Base-by-base conservation (phyloP, 1,284 basidiomycete species). In the Ustilago shanxiensis region DNA sequence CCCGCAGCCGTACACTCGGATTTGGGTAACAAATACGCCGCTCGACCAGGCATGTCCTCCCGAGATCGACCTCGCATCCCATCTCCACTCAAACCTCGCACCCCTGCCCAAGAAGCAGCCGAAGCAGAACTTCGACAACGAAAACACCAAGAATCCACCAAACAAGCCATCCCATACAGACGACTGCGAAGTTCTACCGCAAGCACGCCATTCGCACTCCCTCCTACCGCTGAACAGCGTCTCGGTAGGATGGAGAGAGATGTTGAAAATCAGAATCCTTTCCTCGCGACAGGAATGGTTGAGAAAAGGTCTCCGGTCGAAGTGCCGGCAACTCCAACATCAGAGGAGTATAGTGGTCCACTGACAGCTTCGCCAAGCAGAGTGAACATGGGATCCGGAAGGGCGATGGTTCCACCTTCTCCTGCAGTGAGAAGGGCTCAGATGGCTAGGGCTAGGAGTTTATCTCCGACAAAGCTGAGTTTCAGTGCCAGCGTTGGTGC, bases 341-440 rank as follows among this genome's bases (percentile, higher is more conserved):
- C 41, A 8, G n/a, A 22, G 20, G 41, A 44, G 9, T 44, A 22
- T 20, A 47, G 18, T 20, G 53, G 13, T n/a, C 35, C 22, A 35
- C 31, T 33, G 14, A 49, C n/a, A 29, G 57, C 47, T 26, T 49
- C 47, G 9, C 47, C 47, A 11, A 26, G 24, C 7, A 24, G 47
- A 26, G 24, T 24, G 14, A 49, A 26, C 20, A 20, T 44, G 9
- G 29, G 41, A 11, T 5, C 47, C 28, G 56, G n/a, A 14, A 50
- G 26, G 11, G 39, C 51, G 16, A 66, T 56, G 33, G 63, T 77
- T n/a, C 75, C 75, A 8, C 75, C 75, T 9, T 61, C 57, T 28
- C 75, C 75, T 2, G 75, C 75, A 4, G 75, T 77, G n/a, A 57
- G 71, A 33, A 45, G 71, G 28, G 75, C 75, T 20, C 74, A 77